Evolutionary conservation across 2,329 filamentous ascomycete species (phyloP).

Genomic region (Microsporum ferrugineum): DNA sequence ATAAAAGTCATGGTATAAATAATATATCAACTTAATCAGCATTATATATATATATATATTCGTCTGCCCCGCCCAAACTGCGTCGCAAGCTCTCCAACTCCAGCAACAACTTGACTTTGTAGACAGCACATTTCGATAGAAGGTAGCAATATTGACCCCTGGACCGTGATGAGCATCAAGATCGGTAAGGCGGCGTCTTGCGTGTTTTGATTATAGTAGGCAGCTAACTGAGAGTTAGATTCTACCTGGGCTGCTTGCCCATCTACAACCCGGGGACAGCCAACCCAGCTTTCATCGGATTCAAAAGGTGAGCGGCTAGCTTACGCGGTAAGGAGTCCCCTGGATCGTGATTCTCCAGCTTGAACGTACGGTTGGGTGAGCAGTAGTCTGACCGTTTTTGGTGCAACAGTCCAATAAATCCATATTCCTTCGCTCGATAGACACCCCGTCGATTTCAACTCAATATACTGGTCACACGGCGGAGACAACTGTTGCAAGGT

Average conservation of each 20-base stretch:
- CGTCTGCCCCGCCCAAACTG: not conserved
- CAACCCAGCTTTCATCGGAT: conserved; percentile 80
- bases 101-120: not conserved
- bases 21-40: not conserved
- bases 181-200: conserved; percentile 25
- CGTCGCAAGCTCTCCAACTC: not conserved
- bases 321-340: conserved; percentile 56
- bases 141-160: not conserved
- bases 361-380: not conserved
- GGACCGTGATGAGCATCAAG: conserved; percentile 32
- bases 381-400: not conserved
- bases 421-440: conserved; percentile 88
- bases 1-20: not conserved
- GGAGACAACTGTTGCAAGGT: conserved; percentile 81
- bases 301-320: conserved; percentile 82
- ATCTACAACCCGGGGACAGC: conserved; percentile 69
- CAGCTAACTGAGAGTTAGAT: conserved; percentile 35
- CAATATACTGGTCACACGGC: conserved; percentile 90
- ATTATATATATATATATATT: not conserved
- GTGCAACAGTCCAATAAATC: conserved; percentile 73
- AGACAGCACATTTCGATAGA: not conserved
- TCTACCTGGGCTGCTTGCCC: conserved; percentile 77
- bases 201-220: not conserved
- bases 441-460: conserved; percentile 69
- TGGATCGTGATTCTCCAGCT: not conserved